These are phyloP conservation scores for Phyllostachys edulis DNA, from an alignment of 176 grass and related monocot genomes.

Conservation along the genomic window DNA sequence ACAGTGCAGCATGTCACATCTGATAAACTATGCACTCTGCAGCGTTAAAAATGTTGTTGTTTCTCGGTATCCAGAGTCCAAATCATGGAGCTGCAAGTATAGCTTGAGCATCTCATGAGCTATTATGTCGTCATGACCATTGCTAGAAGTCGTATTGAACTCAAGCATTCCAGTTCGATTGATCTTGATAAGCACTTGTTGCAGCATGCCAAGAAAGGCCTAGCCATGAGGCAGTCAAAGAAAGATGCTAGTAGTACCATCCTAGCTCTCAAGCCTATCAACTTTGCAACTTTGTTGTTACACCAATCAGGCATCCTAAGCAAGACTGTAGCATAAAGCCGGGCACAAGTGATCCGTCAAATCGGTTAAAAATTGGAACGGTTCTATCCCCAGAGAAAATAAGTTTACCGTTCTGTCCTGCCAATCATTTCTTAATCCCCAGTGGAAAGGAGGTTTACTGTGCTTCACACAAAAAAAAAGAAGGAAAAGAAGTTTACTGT, in stretches of 20 bases:
- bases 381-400: neutral
- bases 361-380: neutral
- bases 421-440: neutral
- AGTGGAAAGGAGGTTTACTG: neutral
- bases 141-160: neutral
- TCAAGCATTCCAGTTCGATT: neutral
- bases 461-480: neutral
- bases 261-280: neutral
- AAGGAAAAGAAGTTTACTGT: neutral
- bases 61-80: neutral
- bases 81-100: neutral
- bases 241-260: neutral
- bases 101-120: neutral
- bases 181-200: neutral
- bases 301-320: neutral
- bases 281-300: neutral
- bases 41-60: neutral
- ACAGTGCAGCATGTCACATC: neutral
- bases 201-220: constrained; percentile 4
- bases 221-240: neutral
- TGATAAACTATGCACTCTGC: neutral
- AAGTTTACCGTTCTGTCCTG: neutral
- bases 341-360: neutral
- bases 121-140: neutral
- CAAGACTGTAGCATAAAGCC: neutral